Base-by-base conservation (phyloP, 1,284 basidiomycete species). In the Trichosporon ovoides region DNA sequence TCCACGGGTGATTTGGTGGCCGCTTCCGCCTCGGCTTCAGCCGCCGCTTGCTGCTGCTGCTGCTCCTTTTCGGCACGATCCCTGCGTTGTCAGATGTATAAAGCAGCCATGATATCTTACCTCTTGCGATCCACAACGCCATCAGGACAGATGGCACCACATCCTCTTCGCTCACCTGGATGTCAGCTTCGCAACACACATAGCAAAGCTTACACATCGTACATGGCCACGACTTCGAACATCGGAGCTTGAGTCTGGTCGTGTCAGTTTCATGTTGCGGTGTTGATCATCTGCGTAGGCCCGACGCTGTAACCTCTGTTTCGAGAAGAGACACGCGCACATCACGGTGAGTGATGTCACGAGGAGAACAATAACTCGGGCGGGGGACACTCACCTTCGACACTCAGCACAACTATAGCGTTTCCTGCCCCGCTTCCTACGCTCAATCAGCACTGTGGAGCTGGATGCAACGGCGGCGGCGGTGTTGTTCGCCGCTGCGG, bases 41-140 rank as follows among this genome's bases (percentile, higher is more conserved):
- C n/a, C n/a, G 55, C 35, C 34, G 49, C 34, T 46, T 58, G 46
- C 68, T 58, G 24, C 71, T 76, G 72, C 0, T 75, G 68, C 62
- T 74, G 72, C 50, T 76, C 72, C 2, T 71, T 73, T 53, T 74
- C 70, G 10, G 72, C 72, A 7, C 48, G 33, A 18, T 35, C 38
- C n/a, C 40, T 54, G 31, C 28, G 12, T n/a, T 52, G 31, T 28
- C 18, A 31, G 18, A 46, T 48, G n/a, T n/a, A n/a, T n/a, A n/a
- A n/a, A n/a, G n/a, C 12, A 46, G 16, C 43, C 11, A 20, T 2
- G 9, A 11, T 5, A 19, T 63, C 71, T 56, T 58, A 72, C 72
- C 72, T 59, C 60, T 73, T 76, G 40, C 74, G 73, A 50, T 66
- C 57, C 16, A 55, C 52, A 38, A 58, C 58, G 34, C 61, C 61